These are phyloP conservation scores for Penicillium ochrochloron DNA, from an alignment of 495 filamentous ascomycete genomes.

Conservation along the genomic window DNA sequence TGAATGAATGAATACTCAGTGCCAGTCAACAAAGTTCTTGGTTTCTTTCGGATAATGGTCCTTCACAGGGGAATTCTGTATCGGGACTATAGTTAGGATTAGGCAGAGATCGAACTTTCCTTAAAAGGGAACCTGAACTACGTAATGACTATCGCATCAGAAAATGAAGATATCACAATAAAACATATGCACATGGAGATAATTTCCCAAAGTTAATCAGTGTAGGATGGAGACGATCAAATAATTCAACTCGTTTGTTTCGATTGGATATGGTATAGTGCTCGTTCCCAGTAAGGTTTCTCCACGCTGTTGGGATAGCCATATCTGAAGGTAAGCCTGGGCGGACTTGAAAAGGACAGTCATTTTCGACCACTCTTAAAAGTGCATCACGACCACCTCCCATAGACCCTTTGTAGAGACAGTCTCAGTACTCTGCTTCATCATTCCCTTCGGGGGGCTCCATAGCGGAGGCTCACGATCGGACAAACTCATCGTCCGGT, in stretches of 20 bases:
- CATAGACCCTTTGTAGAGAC: neutral
- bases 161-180: neutral
- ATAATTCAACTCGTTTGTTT: too few species aligned
- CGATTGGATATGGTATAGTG: neutral
- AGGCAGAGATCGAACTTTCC: neutral
- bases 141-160: neutral
- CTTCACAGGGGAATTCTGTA: neutral
- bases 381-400: neutral
- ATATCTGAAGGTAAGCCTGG: neutral
- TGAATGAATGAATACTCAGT: neutral
- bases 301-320: neutral
- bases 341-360: neutral
- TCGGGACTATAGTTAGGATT: neutral
- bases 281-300: neutral
- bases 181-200: neutral
- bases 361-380: neutral
- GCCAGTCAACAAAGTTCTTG: too few species aligned
- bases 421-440: neutral
- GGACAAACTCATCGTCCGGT: constrained; percentile 23
- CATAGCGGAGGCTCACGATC: constrained; percentile 8
- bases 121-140: neutral
- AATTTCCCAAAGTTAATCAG: neutral
- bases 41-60: neutral
- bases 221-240: neutral
- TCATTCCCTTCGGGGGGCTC: neutral